phyloP scores from a whole-genome alignment of 2,329 filamentous ascomycete species.

The Sclerotinia subarctica region DNA sequence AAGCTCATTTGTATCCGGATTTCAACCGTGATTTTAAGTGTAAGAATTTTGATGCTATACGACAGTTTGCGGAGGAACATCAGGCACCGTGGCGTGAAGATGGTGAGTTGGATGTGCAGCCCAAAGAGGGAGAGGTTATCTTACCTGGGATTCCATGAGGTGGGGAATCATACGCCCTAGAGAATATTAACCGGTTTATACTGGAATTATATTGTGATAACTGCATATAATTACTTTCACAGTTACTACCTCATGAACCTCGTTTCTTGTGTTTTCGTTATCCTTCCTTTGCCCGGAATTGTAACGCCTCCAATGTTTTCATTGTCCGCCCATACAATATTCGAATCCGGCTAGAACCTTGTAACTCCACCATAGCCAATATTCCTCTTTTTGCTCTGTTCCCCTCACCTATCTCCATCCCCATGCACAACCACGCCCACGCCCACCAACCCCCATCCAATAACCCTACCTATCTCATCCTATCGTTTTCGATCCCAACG shows the following conservation, averaged over 20 bases:
- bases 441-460: too few species aligned
- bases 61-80: slow-evolving; percentile 49
- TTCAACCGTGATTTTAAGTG: slow-evolving; percentile 54
- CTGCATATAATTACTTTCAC: not conserved
- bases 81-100: slow-evolving; percentile 41
- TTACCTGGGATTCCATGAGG: slow-evolving; percentile 32
- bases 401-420: too few species aligned
- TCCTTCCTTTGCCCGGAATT: not conserved
- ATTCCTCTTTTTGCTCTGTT: too few species aligned
- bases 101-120: slow-evolving; percentile 33
- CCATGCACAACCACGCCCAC: too few species aligned
- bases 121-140: slow-evolving; percentile 27
- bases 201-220: not conserved
- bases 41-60: slow-evolving; percentile 50
- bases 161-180: not conserved
- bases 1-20: slow-evolving; percentile 46
- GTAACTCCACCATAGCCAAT: not conserved
- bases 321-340: not conserved
- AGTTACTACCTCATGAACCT: not conserved
- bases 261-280: not conserved
- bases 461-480: too few species aligned
- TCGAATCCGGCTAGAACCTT: not conserved
- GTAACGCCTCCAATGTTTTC: not conserved
- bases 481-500: too few species aligned
- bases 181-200: not conserved